Evolutionary conservation across 441 rosid genomes (phyloP).

Genomic region (Adansonia grandidieri): DNA sequence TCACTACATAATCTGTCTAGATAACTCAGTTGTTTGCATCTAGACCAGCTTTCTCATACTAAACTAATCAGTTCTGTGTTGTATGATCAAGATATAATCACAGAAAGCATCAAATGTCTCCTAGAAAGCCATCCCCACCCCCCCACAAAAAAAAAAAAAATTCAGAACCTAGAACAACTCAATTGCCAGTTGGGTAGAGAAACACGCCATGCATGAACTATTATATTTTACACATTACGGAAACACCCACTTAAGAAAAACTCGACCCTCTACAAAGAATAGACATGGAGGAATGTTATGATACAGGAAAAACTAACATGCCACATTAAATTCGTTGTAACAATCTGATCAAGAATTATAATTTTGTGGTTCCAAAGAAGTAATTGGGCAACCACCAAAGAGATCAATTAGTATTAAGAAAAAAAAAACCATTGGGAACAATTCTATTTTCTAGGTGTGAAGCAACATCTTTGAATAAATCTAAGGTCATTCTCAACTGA

Average conservation of each 20-base stretch:
- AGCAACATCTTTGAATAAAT: constrained; percentile 6
- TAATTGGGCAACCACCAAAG: background rate
- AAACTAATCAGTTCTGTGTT: background rate
- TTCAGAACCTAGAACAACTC: background rate
- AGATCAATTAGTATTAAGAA: background rate
- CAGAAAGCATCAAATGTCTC: background rate
- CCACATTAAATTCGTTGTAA: background rate
- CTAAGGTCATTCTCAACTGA: background rate
- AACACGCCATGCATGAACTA: background rate
- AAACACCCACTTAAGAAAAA: background rate
- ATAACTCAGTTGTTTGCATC: background rate
- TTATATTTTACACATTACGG: background rate
- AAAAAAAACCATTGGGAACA: background rate
- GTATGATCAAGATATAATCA: background rate
- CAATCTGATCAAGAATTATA: background rate
- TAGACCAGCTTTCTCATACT: background rate
- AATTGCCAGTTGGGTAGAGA: background rate
- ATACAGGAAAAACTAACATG: background rate
- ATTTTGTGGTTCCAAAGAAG: constrained; percentile 18
- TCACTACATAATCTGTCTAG: background rate
- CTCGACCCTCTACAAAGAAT: background rate
- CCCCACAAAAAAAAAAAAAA: background rate
- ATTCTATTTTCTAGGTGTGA: background rate
- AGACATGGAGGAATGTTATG: background rate
- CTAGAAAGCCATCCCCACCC: background rate